phyloP scores from a whole-genome alignment of 177 flowering plant species.

The Vitis hybrid region DNA sequence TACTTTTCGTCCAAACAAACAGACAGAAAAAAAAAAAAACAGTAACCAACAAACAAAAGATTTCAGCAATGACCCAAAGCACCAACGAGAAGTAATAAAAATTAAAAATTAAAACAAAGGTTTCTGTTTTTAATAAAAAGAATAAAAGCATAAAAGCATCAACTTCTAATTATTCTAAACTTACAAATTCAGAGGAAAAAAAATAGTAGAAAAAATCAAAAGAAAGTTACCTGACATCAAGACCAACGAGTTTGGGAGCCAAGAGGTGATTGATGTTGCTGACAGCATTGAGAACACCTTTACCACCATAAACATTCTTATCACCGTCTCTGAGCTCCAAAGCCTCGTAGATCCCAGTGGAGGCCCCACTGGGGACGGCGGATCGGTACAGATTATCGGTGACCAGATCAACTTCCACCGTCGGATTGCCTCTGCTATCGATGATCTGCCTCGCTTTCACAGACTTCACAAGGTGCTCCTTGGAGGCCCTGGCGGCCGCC shows the following conservation, averaged over 20 bases:
- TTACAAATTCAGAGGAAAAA: neutral
- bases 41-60: too few relatives aligned
- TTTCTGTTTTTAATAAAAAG: too few relatives aligned
- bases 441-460: slow-evolving; percentile 95
- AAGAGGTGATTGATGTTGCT: slow-evolving; percentile 70
- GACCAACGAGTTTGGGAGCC: slow-evolving; percentile 74
- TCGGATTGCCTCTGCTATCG: slow-evolving; percentile 95
- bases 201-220: neutral
- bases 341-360: slow-evolving; percentile 98
- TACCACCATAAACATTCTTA: slow-evolving; percentile 81
- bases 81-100: too few relatives aligned
- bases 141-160: neutral
- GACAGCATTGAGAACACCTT: slow-evolving; percentile 85
- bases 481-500: slow-evolving; percentile 21
- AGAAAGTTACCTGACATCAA: slow-evolving; percentile 47
- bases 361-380: slow-evolving; percentile 95
- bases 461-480: slow-evolving; percentile 37
- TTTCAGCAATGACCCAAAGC: too few relatives aligned
- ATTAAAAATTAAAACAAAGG: too few relatives aligned
- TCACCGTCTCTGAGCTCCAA: slow-evolving; percentile 87
- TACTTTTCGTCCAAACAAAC: too few relatives aligned
- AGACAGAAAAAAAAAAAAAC: too few relatives aligned
- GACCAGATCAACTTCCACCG: slow-evolving; percentile 89
- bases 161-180: neutral
- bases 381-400: slow-evolving; percentile 79